Evolutionary conservation across 176 grass and related monocot species (phyloP).

Genomic region (Miscanthus lutarioriparius): DNA sequence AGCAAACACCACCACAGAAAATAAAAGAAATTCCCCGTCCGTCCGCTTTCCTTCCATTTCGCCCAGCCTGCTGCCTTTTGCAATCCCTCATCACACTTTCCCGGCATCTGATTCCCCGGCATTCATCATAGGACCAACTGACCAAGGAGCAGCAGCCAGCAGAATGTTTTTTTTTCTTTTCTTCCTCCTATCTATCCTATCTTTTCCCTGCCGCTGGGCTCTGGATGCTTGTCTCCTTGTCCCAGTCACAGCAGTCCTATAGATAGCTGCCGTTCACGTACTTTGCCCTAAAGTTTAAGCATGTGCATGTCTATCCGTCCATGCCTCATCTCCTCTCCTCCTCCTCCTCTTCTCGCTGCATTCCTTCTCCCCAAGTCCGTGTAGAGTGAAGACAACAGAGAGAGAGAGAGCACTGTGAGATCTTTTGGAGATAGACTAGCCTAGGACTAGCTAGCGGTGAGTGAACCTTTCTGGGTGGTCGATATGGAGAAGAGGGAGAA

Average conservation of each 20-base stretch:
- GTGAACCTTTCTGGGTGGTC: constrained; percentile 9
- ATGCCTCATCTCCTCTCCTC: not conserved
- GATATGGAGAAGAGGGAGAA: constrained; percentile 45
- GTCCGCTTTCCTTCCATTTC: not conserved
- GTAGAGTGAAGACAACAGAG: not conserved
- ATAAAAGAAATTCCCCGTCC: not conserved
- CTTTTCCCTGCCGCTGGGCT: not conserved
- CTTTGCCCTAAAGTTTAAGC: constrained; percentile 2
- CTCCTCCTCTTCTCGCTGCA: not conserved
- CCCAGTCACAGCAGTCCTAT: not conserved
- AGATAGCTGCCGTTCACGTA: not conserved
- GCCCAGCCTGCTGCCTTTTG: not conserved
- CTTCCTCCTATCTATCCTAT: not conserved
- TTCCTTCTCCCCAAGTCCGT: not conserved
- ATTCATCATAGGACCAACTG: constrained; percentile 40
- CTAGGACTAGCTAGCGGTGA: not conserved
- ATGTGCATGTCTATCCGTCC: not conserved
- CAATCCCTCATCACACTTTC: constrained; percentile 2
- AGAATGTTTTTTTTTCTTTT: not conserved
- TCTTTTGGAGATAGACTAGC: constrained; percentile 17
- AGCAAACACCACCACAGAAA: not conserved
- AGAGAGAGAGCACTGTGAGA: not conserved
- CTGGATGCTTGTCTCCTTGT: constrained; percentile 44
- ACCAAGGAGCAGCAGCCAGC: not conserved
- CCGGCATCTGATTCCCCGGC: constrained; percentile 44